Evolutionary conservation across 2,329 filamentous ascomycete species (phyloP), one percentile per base, ranked within the genome.

Genomic region (Cladosporium phlei): DNA sequence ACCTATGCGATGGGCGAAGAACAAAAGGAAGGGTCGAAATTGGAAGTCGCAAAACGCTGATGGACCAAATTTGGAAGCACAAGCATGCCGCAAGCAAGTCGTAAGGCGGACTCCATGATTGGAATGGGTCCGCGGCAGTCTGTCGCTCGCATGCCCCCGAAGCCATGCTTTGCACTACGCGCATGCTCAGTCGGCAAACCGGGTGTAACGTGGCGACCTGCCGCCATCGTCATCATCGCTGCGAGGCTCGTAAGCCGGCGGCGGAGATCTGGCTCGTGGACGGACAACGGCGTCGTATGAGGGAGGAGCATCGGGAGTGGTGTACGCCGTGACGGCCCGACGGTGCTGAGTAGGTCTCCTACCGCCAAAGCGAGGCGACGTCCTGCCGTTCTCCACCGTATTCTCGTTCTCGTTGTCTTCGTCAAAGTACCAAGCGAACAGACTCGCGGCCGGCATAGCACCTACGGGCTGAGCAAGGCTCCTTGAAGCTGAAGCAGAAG

Each of bases 191-290:
- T 45, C 42, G 10, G 42, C 27, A 7, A 28, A 45, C 5, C 42
- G 42, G 4, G 42, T 45, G 29, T 47, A 47, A 16, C 44, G 16
- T 6, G 44, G 44, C 27, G 44, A 47, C 21, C 37, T 39, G 10
- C 44, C 44, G 6, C 37, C 44, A 10, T 48, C 46, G 9, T 61
- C 57, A 25, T 61, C 59, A 24, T 60, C 59, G 28, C 47, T 55
- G 4, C 57, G 46, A 10, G 59, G 58, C 46, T 59, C 58, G 28
- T 63, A 63, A 14, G 61, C 60, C 2, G 61, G 61, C 14, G 61
- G 61, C 12, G 61, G 60, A 16, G 59, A 57, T 8, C 54, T 48
- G 1, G 57, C 38, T 33, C 44, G 44, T 12, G 44, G 49, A 12
- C 59, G 47, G 4, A 63, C 50, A 34, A 53, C 58, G 33, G 45